phyloP scores from a whole-genome alignment of 2,329 filamentous ascomycete species.

The Claviceps pazoutovae region DNA sequence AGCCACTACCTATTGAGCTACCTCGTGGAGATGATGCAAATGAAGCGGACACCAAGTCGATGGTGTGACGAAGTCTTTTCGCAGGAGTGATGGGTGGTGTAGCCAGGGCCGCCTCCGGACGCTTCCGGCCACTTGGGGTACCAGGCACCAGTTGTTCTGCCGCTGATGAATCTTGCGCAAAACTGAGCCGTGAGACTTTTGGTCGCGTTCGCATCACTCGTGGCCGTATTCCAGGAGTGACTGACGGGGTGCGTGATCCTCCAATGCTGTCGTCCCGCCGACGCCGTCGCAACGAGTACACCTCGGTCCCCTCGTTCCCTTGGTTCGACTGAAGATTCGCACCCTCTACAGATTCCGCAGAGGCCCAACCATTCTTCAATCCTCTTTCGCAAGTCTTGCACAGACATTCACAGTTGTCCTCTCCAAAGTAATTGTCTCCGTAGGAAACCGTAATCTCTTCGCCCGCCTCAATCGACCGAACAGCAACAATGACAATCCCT shows the following conservation, averaged over 20 bases:
- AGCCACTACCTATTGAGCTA: slow-evolving; percentile 20
- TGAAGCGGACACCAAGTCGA: slow-evolving; percentile 13
- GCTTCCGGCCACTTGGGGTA: slow-evolving; percentile 21
- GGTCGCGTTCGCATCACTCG: slow-evolving; percentile 28
- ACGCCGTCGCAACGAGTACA: slow-evolving; percentile 43
- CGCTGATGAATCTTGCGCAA: slow-evolving; percentile 20
- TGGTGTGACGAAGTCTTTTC: slow-evolving; percentile 30
- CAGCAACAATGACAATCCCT: slow-evolving; percentile 82
- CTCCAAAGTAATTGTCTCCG: slow-evolving; percentile 89
- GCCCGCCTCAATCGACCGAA: slow-evolving; percentile 65
- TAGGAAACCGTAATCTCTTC: slow-evolving; percentile 97
- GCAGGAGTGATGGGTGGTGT: slow-evolving; percentile 43
- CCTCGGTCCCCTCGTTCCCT: slow-evolving; percentile 34
- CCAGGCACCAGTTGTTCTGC: slow-evolving; percentile 15
- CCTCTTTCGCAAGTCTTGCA: slow-evolving; percentile 73
- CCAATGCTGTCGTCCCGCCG: slow-evolving; percentile 36
- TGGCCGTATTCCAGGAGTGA: slow-evolving; percentile 41
- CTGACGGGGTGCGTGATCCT: slow-evolving; percentile 42
- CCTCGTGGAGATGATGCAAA: slow-evolving; percentile 20
- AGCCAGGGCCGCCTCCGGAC: slow-evolving; percentile 28
- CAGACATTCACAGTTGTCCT: slow-evolving; percentile 87
- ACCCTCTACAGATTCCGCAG: slow-evolving; percentile 25
- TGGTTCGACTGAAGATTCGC: slow-evolving; percentile 35
- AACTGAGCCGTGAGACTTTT: slow-evolving; percentile 19
- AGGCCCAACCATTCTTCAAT: slow-evolving; percentile 71